Percentiles rank a stretch among this genome's conserved stretches.
These are phyloP conservation scores for Pichia sorboxylosa DNA, from an alignment of 1,139 yeast species.

Conservation along the genomic window DNA sequence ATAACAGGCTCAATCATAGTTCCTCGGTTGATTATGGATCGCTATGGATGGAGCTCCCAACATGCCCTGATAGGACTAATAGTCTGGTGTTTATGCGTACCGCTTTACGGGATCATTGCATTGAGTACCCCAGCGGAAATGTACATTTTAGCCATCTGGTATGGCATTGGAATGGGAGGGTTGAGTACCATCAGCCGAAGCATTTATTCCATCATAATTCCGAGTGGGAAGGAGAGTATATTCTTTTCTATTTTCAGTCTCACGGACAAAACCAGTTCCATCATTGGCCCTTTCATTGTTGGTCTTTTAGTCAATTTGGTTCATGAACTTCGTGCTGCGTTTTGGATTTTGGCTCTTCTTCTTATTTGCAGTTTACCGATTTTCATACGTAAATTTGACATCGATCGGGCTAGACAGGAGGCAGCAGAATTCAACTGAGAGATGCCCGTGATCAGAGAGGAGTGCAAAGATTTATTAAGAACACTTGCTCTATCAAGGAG, in stretches of 20 bases:
- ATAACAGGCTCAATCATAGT: conserved; percentile 47
- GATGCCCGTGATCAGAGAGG: no score
- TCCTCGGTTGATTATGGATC: conserved; percentile 36
- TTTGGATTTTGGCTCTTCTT: conserved; percentile 43
- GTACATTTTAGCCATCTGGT: conserved; percentile 56
- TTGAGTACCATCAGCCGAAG: conserved; percentile 54
- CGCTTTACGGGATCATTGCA: conserved; percentile 53
- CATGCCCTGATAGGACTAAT: conserved; percentile 39
- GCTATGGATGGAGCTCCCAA: conserved; percentile 32
- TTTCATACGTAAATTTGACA: conserved; percentile 33
- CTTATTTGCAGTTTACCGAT: conserved; percentile 42
- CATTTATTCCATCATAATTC: conserved; percentile 50
- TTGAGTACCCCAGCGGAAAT: conserved; percentile 42
- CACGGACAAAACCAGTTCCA: conserved; percentile 65
- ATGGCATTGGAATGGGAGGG: conserved; percentile 61
- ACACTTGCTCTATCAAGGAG: no score
- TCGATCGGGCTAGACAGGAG: conserved; percentile 44
- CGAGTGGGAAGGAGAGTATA: conserved; percentile 56
- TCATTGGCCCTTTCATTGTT: conserved; percentile 54
- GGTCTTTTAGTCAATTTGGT: conserved; percentile 57
- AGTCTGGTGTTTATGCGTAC: conserved; percentile 50
- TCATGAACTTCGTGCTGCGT: conserved; percentile 57
- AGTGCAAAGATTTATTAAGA: no score
- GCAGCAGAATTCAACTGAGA: conserved; percentile 21
- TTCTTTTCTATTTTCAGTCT: conserved; percentile 61